Conservation (phyloP, 1,284 basidiomycete species). For the Heterobasidion irregulare region DNA sequence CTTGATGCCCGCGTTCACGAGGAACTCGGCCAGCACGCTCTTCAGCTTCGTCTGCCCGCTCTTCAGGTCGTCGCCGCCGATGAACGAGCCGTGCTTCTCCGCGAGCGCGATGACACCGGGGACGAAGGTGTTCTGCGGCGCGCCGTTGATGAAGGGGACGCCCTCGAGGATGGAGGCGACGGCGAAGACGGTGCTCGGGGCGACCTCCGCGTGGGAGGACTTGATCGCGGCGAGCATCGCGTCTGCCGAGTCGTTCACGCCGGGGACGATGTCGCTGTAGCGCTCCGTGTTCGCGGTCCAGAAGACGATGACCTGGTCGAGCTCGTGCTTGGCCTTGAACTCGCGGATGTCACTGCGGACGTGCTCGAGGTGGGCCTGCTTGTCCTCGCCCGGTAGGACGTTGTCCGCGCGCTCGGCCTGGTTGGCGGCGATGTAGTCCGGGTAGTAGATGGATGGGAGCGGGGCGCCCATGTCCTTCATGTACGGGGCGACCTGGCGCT, state of each 20-base stretch:
- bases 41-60: constrained; percentile 92
- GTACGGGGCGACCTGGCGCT: constrained; percentile 87
- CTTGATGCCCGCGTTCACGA: constrained; percentile 99
- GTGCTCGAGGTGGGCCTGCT: constrained; percentile 88
- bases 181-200: constrained; percentile 93
- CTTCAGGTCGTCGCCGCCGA: constrained; percentile 98
- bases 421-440: constrained; percentile 96
- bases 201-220: constrained; percentile 83
- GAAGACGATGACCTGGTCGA: constrained; percentile 88
- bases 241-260: constrained; percentile 93
- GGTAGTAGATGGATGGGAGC: constrained; percentile 92
- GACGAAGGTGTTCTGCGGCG: constrained; percentile 99
- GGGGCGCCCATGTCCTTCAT: constrained; percentile 81
- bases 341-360: constrained; percentile 89
- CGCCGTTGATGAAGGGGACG: constrained; percentile 94
- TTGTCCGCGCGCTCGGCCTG: constrained; percentile 96
- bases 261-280: constrained; percentile 90
- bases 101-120: constrained; percentile 93
- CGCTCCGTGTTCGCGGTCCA: constrained; percentile 99
- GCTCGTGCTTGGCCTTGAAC: constrained; percentile 81
- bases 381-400: constrained; percentile 78
- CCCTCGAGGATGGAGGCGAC: constrained; percentile 95
- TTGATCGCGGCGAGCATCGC: constrained; percentile 83
- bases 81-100: constrained; percentile 86
- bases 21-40: constrained; percentile 94